Base-by-base conservation (phyloP, 768 basidiomycete genomes). In the Lactarius vividus region DNA sequence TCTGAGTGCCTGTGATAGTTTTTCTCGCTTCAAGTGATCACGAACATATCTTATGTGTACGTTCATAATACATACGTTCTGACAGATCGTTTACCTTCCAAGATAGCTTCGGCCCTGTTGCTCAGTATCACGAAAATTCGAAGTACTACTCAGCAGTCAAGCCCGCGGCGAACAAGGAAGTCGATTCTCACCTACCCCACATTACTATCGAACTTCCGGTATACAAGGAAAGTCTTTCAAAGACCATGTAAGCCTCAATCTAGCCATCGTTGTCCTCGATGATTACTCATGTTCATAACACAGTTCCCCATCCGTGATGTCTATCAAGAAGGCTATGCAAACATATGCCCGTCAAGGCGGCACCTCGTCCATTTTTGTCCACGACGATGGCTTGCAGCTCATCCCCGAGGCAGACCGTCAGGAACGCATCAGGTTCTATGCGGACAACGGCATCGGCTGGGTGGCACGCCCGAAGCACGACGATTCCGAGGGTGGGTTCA, bases 321-420 rank as follows among this genome's bases (percentile, higher is more conserved):
- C 88, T 0, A 78, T 88, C 68, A 92, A 92, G 77, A 88, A 87
- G 77, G 92, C 91, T 0, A 93, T 93, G 86, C 90, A 91, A 74
- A 91, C 90, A n/a, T 93, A 94, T 72, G 92, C 92, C 6, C 82
- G 92, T n/a, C 92, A 95, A 75, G 92, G 93, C 57, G 92, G 91
- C 6, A 88, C 88, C 1, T 91, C 88, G 11, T 75, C 85, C 31
- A 92, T 95, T 73, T 81, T 94, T 54, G 79, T 95, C 18, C 89
- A 92, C 74, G 93, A 94, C 72, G 92, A 94, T 73, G 93, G 92
- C 33, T 76, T 94, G 70, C 92, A 92, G 73, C 75, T 87, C 28
- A 75, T 92, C 68, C 76, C 77, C 39, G 80, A 83, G 46, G 82
- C 80, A 33, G 91, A 94, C 65, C 82, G 84, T 46, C 79, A 85